A percentile compares a stretch with the other conserved stretches of the same genome.
These are phyloP conservation scores for Brassica balearica DNA, from an alignment of 441 rosid genomes.

Conservation along the genomic window DNA sequence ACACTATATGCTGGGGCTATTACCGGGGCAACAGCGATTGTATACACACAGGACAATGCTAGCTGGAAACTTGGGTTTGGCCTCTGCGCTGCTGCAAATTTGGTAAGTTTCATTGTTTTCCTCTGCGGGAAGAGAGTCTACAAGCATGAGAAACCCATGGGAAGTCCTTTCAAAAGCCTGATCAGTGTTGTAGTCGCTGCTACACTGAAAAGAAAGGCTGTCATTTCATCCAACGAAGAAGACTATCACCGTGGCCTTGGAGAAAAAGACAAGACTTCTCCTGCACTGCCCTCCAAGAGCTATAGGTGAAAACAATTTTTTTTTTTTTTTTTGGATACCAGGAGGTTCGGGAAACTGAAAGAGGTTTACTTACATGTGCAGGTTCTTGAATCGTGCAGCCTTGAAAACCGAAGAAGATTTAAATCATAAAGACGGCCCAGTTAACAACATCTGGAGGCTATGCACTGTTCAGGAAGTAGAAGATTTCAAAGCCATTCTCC, in stretches of 20 bases:
- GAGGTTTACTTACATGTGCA: constrained; percentile 5
- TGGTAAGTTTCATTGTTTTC: constrained; percentile 35
- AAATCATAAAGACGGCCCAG: background rate
- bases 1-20: background rate
- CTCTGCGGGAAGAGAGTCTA: constrained; percentile 47
- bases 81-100: constrained; percentile 6
- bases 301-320: constrained; percentile 22
- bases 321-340: background rate
- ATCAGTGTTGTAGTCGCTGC: constrained; percentile 56
- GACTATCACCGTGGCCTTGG: constrained; percentile 20
- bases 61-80: constrained; percentile 45
- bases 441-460: constrained; percentile 33
- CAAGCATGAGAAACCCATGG: constrained; percentile 41
- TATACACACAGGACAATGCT: constrained; percentile 47
- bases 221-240: constrained; percentile 35
- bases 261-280: background rate
- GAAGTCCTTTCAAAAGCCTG: constrained; percentile 53
- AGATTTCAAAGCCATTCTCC: constrained; percentile 52
- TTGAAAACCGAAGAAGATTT: constrained; percentile 38
- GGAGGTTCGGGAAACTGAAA: background rate
- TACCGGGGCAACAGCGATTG: constrained; percentile 32
- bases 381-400: constrained; percentile 63
- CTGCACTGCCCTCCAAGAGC: background rate
- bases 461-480: constrained; percentile 62
- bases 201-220: constrained; percentile 42